Evolutionary conservation across 495 filamentous ascomycete genomes (phyloP).

Genomic region (Barbatosphaeria neglecta): DNA sequence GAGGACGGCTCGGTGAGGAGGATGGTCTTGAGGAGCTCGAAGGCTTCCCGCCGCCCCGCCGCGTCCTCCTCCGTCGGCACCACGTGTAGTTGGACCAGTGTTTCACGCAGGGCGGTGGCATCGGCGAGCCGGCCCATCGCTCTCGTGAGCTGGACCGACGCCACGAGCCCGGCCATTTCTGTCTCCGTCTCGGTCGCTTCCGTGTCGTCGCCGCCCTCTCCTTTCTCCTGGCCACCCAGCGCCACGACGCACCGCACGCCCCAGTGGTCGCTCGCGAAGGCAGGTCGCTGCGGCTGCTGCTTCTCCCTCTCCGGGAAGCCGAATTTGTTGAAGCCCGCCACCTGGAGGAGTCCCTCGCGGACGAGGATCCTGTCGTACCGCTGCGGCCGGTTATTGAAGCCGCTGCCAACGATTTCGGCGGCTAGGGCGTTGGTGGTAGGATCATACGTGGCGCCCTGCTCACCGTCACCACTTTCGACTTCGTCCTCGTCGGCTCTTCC

Average conservation of each 20-base stretch:
- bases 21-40: conserved; percentile 30
- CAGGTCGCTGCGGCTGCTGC: conserved; percentile 1
- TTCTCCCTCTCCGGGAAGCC: conserved; percentile 26
- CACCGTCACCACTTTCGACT: conserved; percentile 27
- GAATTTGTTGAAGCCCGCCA: conserved; percentile 34
- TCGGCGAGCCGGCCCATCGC: conserved; percentile 10
- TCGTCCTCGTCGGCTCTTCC: conserved; percentile 5
- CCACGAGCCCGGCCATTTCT: conserved; percentile 8
- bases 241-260: conserved; percentile 35
- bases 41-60: conserved; percentile 23
- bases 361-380: conserved; percentile 46
- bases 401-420: conserved; percentile 24
- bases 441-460: conserved; percentile 47
- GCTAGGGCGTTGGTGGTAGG: conserved; percentile 38
- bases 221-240: not conserved
- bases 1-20: conserved; percentile 17
- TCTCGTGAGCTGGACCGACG: conserved; percentile 12
- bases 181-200: conserved; percentile 1
- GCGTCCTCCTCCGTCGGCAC: conserved; percentile 32
- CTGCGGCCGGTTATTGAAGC: conserved; percentile 38
- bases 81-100: conserved; percentile 15
- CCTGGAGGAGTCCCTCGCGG: conserved; percentile 19
- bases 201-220: not conserved
- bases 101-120: conserved; percentile 11
- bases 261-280: conserved; percentile 45